phyloP scores from a whole-genome alignment of 352 stramenopile species.

The Phytopythium oedochilum region DNA sequence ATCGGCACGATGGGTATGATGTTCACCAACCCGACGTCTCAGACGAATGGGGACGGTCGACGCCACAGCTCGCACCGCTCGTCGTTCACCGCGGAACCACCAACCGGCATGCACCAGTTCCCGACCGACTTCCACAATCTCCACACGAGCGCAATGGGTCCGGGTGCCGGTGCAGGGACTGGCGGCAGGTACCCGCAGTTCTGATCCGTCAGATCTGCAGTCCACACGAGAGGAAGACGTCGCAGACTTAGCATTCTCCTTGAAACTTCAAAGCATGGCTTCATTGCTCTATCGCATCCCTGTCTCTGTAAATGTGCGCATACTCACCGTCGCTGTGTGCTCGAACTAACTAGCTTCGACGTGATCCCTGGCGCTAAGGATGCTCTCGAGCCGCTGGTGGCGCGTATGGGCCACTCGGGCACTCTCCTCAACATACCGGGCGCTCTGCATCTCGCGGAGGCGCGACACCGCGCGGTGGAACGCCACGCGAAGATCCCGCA shows the following conservation, averaged over 20 bases:
- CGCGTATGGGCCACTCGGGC: slow-evolving; percentile 2
- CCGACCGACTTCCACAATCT: slow-evolving; percentile 16
- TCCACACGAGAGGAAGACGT: too few relatives aligned
- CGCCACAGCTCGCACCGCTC: neutral
- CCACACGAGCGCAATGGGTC: slow-evolving; percentile 5
- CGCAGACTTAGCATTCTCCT: too few relatives aligned
- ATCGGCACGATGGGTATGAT: neutral
- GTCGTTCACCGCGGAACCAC: neutral
- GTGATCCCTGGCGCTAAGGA: neutral
- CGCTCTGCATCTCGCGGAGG: slow-evolving; percentile 84
- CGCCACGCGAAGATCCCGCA: slow-evolving; percentile 72
- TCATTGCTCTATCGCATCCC: neutral
- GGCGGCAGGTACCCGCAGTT: neutral
- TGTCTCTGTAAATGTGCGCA: neutral
- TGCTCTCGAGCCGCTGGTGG: neutral
- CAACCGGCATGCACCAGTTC: slow-evolving; percentile 8
- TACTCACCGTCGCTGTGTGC: neutral
- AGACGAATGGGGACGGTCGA: neutral
- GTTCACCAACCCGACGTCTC: neutral
- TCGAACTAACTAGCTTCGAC: neutral
- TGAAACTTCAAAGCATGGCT: neutral
- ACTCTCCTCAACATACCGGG: slow-evolving; percentile 58
- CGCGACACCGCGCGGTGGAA: slow-evolving; percentile 79
- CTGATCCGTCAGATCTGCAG: neutral
- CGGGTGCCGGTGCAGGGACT: neutral